Evolutionary conservation across 805 yeast genomes (phyloP).

Genomic region (Candida silvicultrix): DNA sequence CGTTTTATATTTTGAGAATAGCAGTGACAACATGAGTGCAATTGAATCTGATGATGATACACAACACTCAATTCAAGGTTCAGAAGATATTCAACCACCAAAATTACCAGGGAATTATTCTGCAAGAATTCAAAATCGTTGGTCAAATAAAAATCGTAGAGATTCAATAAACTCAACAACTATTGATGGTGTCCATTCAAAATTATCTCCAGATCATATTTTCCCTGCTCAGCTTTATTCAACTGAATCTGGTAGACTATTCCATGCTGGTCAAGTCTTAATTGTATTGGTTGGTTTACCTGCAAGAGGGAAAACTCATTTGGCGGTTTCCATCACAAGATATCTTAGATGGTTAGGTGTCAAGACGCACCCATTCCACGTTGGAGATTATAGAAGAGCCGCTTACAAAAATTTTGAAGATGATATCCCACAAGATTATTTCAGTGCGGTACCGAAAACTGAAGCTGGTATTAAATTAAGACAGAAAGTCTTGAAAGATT

Average conservation of each 20-base stretch:
- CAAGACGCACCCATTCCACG: conserved; percentile 82
- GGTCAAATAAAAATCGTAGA: conserved; percentile 27
- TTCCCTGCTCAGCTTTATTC: conserved; percentile 92
- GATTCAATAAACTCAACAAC: conserved; percentile 11
- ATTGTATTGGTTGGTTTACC: conserved; percentile 90
- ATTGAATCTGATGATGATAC: conserved; percentile 24
- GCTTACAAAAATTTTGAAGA: conserved; percentile 27
- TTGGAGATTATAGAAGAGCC: conserved; percentile 82
- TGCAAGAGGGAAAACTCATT: conserved; percentile 91
- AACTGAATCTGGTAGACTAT: conserved; percentile 86
- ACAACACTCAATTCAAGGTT: conserved; percentile 12
- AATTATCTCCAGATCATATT: conserved; percentile 53
- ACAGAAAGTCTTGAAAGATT: conserved; percentile 50
- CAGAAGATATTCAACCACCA: conserved; percentile 37
- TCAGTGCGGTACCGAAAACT: conserved; percentile 46
- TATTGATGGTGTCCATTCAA: conserved; percentile 62
- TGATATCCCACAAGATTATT: conserved; percentile 63
- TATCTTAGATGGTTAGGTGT: conserved; percentile 96
- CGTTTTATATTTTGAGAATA: no score
- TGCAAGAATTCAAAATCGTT: conserved; percentile 47
- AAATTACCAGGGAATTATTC: conserved; percentile 44
- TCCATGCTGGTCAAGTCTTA: conserved; percentile 92
- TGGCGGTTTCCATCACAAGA: conserved; percentile 86
- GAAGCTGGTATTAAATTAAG: conserved; percentile 47
- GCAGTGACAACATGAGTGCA: conserved; percentile 22